Evolutionary conservation across 2,329 filamentous ascomycete species (phyloP), one percentile per base, ranked within the genome.

Genomic region (Alternaria consortialis): DNA sequence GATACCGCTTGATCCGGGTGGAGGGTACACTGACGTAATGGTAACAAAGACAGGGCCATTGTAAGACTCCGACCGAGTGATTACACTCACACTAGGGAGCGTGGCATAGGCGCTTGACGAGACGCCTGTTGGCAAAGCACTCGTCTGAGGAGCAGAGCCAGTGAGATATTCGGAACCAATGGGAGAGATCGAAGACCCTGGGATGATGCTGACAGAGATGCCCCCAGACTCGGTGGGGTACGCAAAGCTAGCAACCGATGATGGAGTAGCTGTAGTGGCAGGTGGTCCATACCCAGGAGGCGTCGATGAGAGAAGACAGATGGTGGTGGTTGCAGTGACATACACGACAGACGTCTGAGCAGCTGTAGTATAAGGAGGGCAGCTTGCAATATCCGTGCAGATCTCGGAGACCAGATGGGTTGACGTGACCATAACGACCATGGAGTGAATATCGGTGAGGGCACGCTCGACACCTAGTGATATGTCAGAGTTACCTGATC

Each of bases 371-470:
- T 73, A 68, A 40, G 70, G 67, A 32, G 80, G 80, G 64, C 81
- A 83, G 65, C 76, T 65, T 46, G 58, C 60, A 23, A 65, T 69
- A 46, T 67, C 70, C 20, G 78, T 65, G n/a, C 74, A 74, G 69
- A 80, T 82, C 66, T 77, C 72, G 65, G 71, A 76, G 67, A 82
- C 71, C 43, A 80, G 80, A 63, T 77, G 69, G 56, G 77, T 69
- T 51, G 73, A 74, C 48, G 80, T 82, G 50, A 69, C 58, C 68
- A 77, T 80, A 65, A 80, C 68, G 46, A 79, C 79, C 29, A 75
- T 78, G 54, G 74, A 74, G 27, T 74, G 73, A 52, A 75, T 70
- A 37, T 75, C 76, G 34, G 43, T 64, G 29, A 64, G 40, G 36
- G 65, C 65, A 52, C 65, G 65, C 31, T 58, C 32, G 32, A 43